These are phyloP conservation scores for Fomitopsis palustris DNA, from an alignment of 1,284 basidiomycete species.

Conservation along the genomic window DNA sequence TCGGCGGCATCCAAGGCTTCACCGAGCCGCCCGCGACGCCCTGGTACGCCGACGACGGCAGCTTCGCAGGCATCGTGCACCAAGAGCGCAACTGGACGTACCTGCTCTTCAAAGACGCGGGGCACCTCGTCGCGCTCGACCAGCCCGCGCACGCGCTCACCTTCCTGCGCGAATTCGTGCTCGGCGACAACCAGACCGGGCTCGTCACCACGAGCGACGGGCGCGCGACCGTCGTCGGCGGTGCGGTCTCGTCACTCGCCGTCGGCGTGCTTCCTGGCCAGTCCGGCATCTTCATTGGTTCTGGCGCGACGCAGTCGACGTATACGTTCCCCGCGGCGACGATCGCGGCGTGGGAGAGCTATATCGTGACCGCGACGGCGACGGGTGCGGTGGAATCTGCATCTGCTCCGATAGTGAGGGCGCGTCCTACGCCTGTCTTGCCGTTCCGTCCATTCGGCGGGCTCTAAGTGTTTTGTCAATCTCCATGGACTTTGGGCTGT, in stretches of 20 bases:
- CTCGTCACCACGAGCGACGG: slow-evolving; percentile 15
- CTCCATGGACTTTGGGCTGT: not conserved
- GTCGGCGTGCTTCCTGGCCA: slow-evolving; percentile 16
- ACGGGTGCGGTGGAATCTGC: not conserved
- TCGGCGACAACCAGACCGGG: slow-evolving; percentile 22
- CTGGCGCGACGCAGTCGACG: slow-evolving; percentile 21
- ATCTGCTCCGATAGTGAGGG: not conserved
- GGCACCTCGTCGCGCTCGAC: slow-evolving; percentile 52
- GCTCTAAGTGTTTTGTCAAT: not conserved
- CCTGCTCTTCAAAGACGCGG: slow-evolving; percentile 51
- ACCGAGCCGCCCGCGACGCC: slow-evolving; percentile 61
- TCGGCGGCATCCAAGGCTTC: slow-evolving; percentile 71
- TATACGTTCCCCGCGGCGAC: slow-evolving; percentile 35
- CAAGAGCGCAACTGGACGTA: slow-evolving; percentile 72
- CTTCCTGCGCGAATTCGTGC: slow-evolving; percentile 23
- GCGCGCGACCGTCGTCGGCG: slow-evolving; percentile 15
- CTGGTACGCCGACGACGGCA: slow-evolving; percentile 55
- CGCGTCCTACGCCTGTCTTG: not conserved
- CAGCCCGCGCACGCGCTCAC: slow-evolving; percentile 34
- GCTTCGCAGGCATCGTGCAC: slow-evolving; percentile 65
- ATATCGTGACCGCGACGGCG: slow-evolving; percentile 23
- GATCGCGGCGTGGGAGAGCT: slow-evolving; percentile 51
- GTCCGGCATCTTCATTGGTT: slow-evolving; percentile 21
- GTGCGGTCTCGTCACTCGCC: slow-evolving; percentile 17
- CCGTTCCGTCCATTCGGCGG: not conserved